Base-by-base conservation (phyloP, 2,329 filamentous ascomycete genomes). In the Fusarium mundagurra region DNA sequence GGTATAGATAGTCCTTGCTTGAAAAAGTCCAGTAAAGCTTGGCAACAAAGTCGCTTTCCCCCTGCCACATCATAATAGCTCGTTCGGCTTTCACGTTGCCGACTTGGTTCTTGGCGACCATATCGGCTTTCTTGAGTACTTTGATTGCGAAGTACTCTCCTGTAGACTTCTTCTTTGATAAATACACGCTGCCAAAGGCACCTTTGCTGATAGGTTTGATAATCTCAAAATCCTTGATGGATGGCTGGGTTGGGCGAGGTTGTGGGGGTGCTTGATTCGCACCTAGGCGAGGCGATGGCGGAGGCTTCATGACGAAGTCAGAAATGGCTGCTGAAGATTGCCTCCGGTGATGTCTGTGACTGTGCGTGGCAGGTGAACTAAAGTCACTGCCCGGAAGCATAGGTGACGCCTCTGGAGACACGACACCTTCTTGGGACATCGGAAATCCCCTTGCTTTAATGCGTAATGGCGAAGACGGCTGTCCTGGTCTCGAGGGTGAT, bases 1-100 rank as follows among this genome's bases (percentile, higher is more conserved):
- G 88, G 81, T 98, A 99, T 31, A 99, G 91, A 80, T 98, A 99
- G 80, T 99, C 96, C 81, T 99, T 99, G 87, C 96, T 99, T 8
- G 96, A 98, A 80, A 99, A 99, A 0, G 96, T 99, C 97, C 97
- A 99, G 85, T 98, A 99, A 18, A 99, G 88, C 85, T 99, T 99
- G 33, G 96, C 96, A 66, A 99, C 96, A 81, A 99, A 99, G 69
- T 99, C 96, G 82, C 97, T 99, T 83, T 98, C 95, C 29, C 96
- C 96, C 84, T 99, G 96, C 94, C 96, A 98, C 96, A 99, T 99
- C 96, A 99, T 98, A 81, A 99, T 99, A 29, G 97, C 97, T 75
- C 96, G 91, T 84, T 99, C 96, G 14, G 97, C 96, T 84, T 99
- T 98, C 79, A 99, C 96, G 80, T 99, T 99, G 76, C 96, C 98